phyloP scores from a whole-genome alignment of 2,329 filamentous ascomycete species.

The Colletotrichum sidae region DNA sequence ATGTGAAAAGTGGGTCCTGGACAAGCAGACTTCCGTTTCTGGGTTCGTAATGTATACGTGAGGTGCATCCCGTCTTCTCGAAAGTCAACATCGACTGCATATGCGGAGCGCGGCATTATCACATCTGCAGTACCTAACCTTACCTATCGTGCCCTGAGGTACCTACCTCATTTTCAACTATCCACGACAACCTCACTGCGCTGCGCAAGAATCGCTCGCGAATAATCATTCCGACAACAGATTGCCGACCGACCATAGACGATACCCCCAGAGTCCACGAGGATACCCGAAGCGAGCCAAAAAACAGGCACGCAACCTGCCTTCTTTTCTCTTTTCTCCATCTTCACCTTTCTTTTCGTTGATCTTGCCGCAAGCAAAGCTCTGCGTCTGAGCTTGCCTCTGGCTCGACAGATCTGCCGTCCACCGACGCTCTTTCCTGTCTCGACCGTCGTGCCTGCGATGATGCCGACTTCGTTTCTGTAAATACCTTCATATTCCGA shows the following conservation, averaged over 20 bases:
- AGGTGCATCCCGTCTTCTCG: background rate
- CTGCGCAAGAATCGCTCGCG: too few relatives aligned
- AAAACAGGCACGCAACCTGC: conserved; percentile 18
- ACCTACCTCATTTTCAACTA: conserved; percentile 15
- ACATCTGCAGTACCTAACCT: too few relatives aligned
- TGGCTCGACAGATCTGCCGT: conserved; percentile 28
- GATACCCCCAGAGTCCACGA: conserved; percentile 29
- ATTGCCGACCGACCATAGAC: conserved; percentile 2
- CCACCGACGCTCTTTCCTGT: background rate
- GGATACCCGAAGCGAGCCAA: background rate
- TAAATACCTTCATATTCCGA: conserved; percentile 37
- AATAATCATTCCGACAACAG: background rate
- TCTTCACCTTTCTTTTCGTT: conserved; percentile 15
- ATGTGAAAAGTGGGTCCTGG: conserved; percentile 31
- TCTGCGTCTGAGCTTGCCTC: conserved; percentile 25
- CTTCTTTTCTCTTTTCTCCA: conserved; percentile 18
- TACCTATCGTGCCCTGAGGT: background rate
- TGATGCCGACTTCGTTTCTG: conserved; percentile 34
- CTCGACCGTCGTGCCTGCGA: conserved; percentile 24
- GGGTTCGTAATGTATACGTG: conserved; percentile 2
- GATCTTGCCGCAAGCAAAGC: conserved; percentile 18
- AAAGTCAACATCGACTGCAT: conserved; percentile 29
- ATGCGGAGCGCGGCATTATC: too few relatives aligned
- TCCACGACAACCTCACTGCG: too few relatives aligned
- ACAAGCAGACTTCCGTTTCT: conserved; percentile 23